Percentiles rank a stretch among this genome's conserved stretches.
These are phyloP conservation scores for Geotrichum australiense DNA, from an alignment of 1,139 yeast genomes.

Conservation along the genomic window DNA sequence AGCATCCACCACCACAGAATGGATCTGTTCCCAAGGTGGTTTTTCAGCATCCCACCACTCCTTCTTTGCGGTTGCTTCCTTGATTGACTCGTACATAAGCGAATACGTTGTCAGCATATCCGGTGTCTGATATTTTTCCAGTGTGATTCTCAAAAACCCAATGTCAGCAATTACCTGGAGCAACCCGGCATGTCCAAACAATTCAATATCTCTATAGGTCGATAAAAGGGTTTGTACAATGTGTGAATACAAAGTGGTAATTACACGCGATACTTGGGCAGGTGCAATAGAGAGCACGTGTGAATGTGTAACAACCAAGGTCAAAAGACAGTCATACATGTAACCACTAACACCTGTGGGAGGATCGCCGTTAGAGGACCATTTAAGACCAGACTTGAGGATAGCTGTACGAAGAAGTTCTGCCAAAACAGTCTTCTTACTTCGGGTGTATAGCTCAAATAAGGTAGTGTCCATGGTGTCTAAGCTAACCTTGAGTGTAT, in stretches of 20 bases:
- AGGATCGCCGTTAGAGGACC: conserved; percentile 36
- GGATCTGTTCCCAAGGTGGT: conserved; percentile 27
- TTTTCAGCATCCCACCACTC: conserved; percentile 25
- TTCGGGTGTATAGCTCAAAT: conserved; percentile 45
- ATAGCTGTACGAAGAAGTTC: conserved; percentile 45
- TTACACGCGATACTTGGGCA: conserved; percentile 39
- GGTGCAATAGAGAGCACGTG: conserved; percentile 45
- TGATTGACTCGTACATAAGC: conserved; percentile 28
- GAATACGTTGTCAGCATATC: conserved; percentile 31
- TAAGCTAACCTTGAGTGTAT: conserved; percentile 40
- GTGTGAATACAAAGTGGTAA: conserved; percentile 43
- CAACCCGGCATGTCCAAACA: conserved; percentile 34
- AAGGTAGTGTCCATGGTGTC: conserved; percentile 47
- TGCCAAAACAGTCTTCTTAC: conserved; percentile 44
- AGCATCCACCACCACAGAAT: conserved; percentile 22
- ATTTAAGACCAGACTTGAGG: conserved; percentile 35
- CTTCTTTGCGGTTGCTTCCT: conserved; percentile 25
- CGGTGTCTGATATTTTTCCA: conserved; percentile 29
- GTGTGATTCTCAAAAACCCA: conserved; percentile 34
- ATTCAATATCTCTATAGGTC: conserved; percentile 38
- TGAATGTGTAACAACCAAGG: conserved; percentile 48
- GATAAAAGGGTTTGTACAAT: conserved; percentile 41
- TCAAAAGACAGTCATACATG: conserved; percentile 45
- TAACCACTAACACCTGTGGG: conserved; percentile 38
- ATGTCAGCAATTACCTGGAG: conserved; percentile 38